These are phyloP conservation scores for Suillus weaverae DNA, from an alignment of 768 basidiomycete species.

Conservation along the genomic window DNA sequence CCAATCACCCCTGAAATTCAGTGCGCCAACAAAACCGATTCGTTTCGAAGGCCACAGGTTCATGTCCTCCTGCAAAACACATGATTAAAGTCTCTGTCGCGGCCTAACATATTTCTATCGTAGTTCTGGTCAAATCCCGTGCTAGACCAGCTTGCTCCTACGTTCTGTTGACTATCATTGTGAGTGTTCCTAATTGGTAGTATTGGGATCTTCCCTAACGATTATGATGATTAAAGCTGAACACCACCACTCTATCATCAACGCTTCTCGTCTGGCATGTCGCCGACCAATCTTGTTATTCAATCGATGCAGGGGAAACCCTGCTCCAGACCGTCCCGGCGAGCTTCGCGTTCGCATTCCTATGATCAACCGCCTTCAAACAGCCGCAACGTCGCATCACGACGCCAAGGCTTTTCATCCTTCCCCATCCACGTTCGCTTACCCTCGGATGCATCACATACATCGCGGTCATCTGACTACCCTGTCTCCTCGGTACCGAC, in stretches of 20 bases:
- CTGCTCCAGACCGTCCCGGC: background rate
- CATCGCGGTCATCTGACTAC: background rate
- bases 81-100: background rate
- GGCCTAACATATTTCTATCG: background rate
- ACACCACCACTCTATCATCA: background rate
- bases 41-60: background rate
- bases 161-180: background rate
- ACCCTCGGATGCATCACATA: conserved; percentile 1
- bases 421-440: background rate
- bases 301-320: background rate
- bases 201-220: background rate
- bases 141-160: background rate
- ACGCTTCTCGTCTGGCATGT: background rate
- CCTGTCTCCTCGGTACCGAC: conserved; percentile 18
- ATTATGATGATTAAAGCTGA: background rate
- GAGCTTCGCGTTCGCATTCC: background rate
- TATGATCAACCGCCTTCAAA: background rate
- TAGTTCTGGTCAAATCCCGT: background rate
- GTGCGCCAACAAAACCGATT: background rate
- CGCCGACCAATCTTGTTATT: background rate
- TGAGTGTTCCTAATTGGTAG: background rate
- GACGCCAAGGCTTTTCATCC: background rate
- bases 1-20: background rate
- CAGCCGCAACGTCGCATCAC: background rate
- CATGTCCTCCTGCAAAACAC: background rate